Evolutionary conservation across 345 rosid genomes (phyloP).

Genomic region (Capsella bursapastoris): DNA sequence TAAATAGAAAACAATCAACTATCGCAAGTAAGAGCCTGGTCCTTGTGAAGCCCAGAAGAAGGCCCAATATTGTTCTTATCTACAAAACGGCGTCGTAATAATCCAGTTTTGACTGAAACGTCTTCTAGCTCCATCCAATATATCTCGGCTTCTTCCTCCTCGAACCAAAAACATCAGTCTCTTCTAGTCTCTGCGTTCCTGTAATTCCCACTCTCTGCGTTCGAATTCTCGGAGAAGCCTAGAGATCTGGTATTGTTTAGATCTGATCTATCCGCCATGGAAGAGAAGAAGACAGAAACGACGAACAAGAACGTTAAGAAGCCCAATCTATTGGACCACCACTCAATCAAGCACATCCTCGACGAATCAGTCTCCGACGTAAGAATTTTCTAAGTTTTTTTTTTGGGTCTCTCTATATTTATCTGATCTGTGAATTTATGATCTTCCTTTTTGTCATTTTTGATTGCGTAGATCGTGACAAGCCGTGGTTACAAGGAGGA

Average conservation of each 20-base stretch:
- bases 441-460: not conserved
- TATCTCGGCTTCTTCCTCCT: slow-evolving; percentile 22
- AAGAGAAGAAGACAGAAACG: slow-evolving; percentile 61
- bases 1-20: not conserved
- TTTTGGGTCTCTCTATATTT: slow-evolving; percentile 19
- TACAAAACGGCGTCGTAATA: slow-evolving; percentile 20
- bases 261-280: slow-evolving; percentile 48
- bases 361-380: slow-evolving; percentile 96
- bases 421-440: slow-evolving; percentile 5
- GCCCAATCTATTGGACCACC: slow-evolving; percentile 89
- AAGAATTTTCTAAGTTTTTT: not conserved
- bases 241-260: slow-evolving; percentile 34
- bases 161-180: slow-evolving; percentile 28
- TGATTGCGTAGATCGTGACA: slow-evolving; percentile 62
- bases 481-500: slow-evolving; percentile 86
- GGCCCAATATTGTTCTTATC: slow-evolving; percentile 8
- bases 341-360: slow-evolving; percentile 91
- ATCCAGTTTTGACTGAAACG: slow-evolving; percentile 35
- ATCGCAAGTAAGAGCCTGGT: not conserved
- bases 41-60: slow-evolving; percentile 7
- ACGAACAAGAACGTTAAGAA: slow-evolving; percentile 71
- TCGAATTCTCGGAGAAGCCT: slow-evolving; percentile 3
- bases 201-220: not conserved
- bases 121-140: slow-evolving; percentile 25
- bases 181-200: slow-evolving; percentile 29